Evolutionary conservation across 164 flowering plant species (phyloP).

Genomic region (Houttuynia cordata): DNA sequence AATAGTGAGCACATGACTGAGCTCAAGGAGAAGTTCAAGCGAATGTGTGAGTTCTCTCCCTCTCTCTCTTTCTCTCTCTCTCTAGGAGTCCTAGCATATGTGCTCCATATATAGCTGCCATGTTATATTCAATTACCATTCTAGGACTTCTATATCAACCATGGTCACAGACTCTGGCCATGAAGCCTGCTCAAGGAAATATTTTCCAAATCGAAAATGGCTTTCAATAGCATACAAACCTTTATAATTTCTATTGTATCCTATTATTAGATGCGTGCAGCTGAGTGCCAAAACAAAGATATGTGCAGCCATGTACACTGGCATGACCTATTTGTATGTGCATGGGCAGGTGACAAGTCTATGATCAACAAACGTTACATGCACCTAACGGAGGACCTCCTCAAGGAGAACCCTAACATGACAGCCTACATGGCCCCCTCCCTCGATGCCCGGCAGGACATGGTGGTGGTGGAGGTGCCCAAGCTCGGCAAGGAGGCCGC

Average conservation of each 20-base stretch:
- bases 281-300: too few relatives aligned
- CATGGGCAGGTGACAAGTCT: constrained; percentile 9
- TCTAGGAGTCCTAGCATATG: too few relatives aligned
- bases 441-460: constrained; percentile 12
- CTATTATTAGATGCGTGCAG: too few relatives aligned
- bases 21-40: constrained; percentile 18
- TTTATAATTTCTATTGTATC: too few relatives aligned
- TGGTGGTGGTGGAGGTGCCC: constrained; percentile 12
- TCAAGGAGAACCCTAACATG: constrained; percentile 10
- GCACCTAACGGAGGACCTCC: constrained; percentile 11
- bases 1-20: constrained; percentile 23
- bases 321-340: neutral
- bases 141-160: too few relatives aligned
- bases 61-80: too few relatives aligned
- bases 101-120: too few relatives aligned
- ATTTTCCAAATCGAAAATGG: too few relatives aligned
- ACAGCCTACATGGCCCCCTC: constrained; percentile 13
- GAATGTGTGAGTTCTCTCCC: constrained; percentile 13
- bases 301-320: neutral
- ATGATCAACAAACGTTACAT: constrained; percentile 11
- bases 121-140: too few relatives aligned
- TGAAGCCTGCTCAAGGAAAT: too few relatives aligned
- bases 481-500: constrained; percentile 15
- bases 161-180: too few relatives aligned
- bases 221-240: too few relatives aligned